Conservation (phyloP, 768 basidiomycete species). For the Krasilnikovozyma curviuscula region DNA sequence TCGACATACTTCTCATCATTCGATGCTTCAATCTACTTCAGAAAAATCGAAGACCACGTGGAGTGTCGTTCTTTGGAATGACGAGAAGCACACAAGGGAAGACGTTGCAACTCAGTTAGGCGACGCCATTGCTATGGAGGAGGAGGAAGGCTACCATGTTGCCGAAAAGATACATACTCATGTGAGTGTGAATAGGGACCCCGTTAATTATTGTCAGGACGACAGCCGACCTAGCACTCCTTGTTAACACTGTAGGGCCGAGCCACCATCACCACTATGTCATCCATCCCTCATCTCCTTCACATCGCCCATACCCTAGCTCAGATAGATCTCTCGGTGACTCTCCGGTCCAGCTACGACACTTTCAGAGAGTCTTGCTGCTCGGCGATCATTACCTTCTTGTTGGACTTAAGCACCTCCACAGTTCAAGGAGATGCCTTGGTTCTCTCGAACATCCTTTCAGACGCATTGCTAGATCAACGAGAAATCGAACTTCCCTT, state of each 20-base stretch:
- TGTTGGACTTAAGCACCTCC: constrained; percentile 19
- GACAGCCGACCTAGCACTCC: not conserved
- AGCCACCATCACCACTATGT: constrained; percentile 61
- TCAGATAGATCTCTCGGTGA: constrained; percentile 80
- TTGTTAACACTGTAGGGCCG: constrained; percentile 35
- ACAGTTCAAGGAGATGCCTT: constrained; percentile 18
- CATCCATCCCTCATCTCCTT: constrained; percentile 36
- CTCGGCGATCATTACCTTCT: constrained; percentile 43
- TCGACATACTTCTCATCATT: not conserved
- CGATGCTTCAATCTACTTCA: not conserved
- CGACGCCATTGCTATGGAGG: constrained; percentile 18
- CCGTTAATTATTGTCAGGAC: not conserved
- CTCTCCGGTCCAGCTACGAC: constrained; percentile 66
- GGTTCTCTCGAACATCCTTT: constrained; percentile 13
- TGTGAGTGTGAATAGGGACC: constrained; percentile 11
- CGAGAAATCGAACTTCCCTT: constrained; percentile 38
- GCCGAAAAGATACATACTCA: constrained; percentile 19
- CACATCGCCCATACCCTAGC: constrained; percentile 59
- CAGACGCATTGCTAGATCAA: constrained; percentile 28
- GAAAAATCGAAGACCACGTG: constrained; percentile 19
- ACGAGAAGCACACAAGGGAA: constrained; percentile 85
- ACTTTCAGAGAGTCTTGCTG: constrained; percentile 74
- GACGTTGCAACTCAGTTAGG: constrained; percentile 42
- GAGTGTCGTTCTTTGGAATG: constrained; percentile 79
- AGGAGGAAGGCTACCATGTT: constrained; percentile 15